These are phyloP conservation scores for Pseudogymnoascus sp. DNA, from an alignment of 2,329 filamentous ascomycete species.

Conservation along the genomic window DNA sequence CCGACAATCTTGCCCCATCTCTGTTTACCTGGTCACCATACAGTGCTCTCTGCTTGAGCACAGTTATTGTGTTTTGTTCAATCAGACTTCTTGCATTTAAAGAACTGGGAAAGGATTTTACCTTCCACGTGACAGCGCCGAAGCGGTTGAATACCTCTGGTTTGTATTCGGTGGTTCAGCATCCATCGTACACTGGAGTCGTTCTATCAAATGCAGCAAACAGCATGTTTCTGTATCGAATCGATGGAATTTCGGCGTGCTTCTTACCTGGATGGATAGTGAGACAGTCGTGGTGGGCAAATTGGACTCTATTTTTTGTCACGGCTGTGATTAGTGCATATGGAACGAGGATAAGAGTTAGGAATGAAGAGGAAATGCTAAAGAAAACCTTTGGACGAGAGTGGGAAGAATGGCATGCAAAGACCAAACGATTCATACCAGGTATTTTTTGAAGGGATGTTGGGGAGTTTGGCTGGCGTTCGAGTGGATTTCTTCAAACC, in stretches of 20 bases:
- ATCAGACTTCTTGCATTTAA: constrained; percentile 36
- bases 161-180: constrained; percentile 12
- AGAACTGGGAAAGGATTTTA: constrained; percentile 44
- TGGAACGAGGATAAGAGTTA: constrained; percentile 32
- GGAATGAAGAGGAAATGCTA: constrained; percentile 45
- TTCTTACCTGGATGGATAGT: constrained; percentile 26
- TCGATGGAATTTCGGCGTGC: constrained; percentile 35
- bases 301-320: constrained; percentile 14
- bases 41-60: constrained; percentile 16
- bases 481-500: neutral
- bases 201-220: constrained; percentile 30
- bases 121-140: constrained; percentile 42
- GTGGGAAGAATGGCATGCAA: constrained; percentile 42
- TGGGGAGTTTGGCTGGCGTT: too few relatives aligned
- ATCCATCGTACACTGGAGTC: constrained; percentile 28
- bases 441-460: constrained; percentile 29
- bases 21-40: constrained; percentile 25
- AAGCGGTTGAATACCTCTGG: constrained; percentile 22
- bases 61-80: constrained; percentile 21
- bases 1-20: neutral
- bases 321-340: constrained; percentile 13
- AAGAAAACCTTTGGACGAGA: constrained; percentile 37
- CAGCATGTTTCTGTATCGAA: constrained; percentile 29
- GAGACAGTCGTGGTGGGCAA: constrained; percentile 11
- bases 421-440: constrained; percentile 43